These are phyloP conservation scores for Copromyces sp. DNA, from an alignment of 495 filamentous ascomycete species.

Conservation along the genomic window DNA sequence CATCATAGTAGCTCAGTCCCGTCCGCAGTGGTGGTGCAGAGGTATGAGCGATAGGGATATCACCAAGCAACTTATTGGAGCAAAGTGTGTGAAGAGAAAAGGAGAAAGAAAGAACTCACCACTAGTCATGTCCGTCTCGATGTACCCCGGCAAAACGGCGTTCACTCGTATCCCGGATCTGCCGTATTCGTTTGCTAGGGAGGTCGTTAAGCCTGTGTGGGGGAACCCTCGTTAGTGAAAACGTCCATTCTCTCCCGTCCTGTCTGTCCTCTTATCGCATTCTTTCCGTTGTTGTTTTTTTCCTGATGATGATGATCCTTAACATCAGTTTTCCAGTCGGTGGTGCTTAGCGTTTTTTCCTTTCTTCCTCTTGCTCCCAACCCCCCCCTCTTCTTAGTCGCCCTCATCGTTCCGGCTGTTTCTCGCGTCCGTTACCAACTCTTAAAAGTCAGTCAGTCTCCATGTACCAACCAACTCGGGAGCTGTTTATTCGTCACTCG, in stretches of 20 bases:
- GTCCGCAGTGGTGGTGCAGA: background rate
- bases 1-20: background rate
- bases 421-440: too few relatives aligned
- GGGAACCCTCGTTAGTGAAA: too few relatives aligned
- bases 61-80: background rate
- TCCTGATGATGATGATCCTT: too few relatives aligned
- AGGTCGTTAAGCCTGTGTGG: conserved; percentile 50
- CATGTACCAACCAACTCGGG: background rate
- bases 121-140: conserved; percentile 66
- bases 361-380: background rate
- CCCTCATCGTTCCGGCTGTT: background rate
- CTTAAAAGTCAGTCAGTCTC: background rate
- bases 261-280: background rate
- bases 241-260: too few relatives aligned
- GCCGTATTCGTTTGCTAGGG: conserved; percentile 56
- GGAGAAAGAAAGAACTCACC: conserved; percentile 35
- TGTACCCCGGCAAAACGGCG: conserved; percentile 75
- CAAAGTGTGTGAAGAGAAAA: background rate
- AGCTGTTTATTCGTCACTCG: too few relatives aligned
- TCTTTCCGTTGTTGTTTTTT: too few relatives aligned
- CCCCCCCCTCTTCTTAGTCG: background rate
- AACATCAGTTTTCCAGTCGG: background rate
- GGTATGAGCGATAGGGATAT: background rate
- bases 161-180: conserved; percentile 56
- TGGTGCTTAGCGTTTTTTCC: background rate